Evolutionary conservation across 352 stramenopile species (phyloP), one percentile per base, ranked within the genome.

Genomic region (Phytophthora sp.): DNA sequence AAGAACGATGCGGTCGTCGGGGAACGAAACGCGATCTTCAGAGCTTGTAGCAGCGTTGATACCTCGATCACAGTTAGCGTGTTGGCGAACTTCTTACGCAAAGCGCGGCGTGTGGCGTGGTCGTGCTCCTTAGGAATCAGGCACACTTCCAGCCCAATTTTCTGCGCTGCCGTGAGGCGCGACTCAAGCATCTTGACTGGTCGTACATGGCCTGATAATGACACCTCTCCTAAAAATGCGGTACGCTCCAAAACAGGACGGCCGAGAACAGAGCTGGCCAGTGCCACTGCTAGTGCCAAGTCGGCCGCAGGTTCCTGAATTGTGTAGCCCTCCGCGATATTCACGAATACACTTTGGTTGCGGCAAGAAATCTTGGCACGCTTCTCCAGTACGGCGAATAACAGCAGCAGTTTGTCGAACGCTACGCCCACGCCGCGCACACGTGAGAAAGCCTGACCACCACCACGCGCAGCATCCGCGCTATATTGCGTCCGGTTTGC

Each of bases 381-480:
- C 63, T 98, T 98, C 68, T 98, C 93, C n/a, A 99, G 74, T 7
- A 99, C 96, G 1, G 96, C 96, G 24, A 99, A 89, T 8, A 99
- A 75, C 31, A 99, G 72, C 23, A 97, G 79, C 5, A 99, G 75
- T 52, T 98, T 96, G 57, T 97, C 89, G 38, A 75, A 95, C 33
- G 75, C 88, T 56, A 87, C 94, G 66, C 86, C 96, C 35, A 82
- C 85, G 58, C 72, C 81, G 16, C 86, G 89, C 26, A 90, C 90
- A 30, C 77, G 80, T 29, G 79, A 91, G 51, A 82, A 86, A 1
- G 72, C 75, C 9, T 68, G 59, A 16, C 63, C 52, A 24, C 64
- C 67, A 39, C 47, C 66, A n/a, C 62, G 62, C 12, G 50, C 63
- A 11, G 41, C 38, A 44, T 86, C 66, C 8, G 54, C 46, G 30